Base-by-base conservation (phyloP, 495 filamentous ascomycete species). In the Penicillium odoratum region DNA sequence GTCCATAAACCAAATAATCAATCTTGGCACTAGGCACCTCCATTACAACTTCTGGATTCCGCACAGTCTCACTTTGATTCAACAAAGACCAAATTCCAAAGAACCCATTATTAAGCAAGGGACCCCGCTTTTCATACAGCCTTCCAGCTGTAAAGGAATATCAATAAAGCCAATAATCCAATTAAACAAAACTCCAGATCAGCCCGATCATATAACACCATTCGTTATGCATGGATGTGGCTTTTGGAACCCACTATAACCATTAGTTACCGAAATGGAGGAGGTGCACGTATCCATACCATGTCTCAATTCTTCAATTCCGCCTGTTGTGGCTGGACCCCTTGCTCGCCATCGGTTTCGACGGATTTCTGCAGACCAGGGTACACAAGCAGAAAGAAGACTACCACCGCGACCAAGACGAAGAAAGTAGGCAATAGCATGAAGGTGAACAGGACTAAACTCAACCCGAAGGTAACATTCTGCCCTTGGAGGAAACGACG, bases 361-460 rank as follows among this genome's bases (percentile, higher is more conserved):
- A 59, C 40, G 6, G 67, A 57, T 54, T 69, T 73, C 0, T 59
- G 60, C 3, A 74, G 56, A 1, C 62, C 61, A 1, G 74, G 73
- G 55, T 75, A 77, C 10, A 58, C 63, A 8, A 76, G 58, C 3
- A 70, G 42, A 21, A 77, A 74, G 48, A 76, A 72, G 33, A 69
- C 57, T 1, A 77, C 58, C 3, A 77, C 74, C 0, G 70, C 73
- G 9, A 74, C 43, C 0, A 77, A 54, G 11, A 77, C 60, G 8
- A 77, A 57, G 29, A 77, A 62, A 1, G 74, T 77, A 0, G 74
- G 74, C 7, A 77, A 38, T 16, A 76, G 80, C 65, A 73, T 72
- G 45, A 76, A 77, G 7, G 64, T 67, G 38, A 77, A 77, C 7
- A 77, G 65, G 29, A 77, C 53, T 1, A 74, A 11, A 40, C 72